Conservation (phyloP, 2,329 filamentous ascomycete species). For the Botrytis squamosa region DNA sequence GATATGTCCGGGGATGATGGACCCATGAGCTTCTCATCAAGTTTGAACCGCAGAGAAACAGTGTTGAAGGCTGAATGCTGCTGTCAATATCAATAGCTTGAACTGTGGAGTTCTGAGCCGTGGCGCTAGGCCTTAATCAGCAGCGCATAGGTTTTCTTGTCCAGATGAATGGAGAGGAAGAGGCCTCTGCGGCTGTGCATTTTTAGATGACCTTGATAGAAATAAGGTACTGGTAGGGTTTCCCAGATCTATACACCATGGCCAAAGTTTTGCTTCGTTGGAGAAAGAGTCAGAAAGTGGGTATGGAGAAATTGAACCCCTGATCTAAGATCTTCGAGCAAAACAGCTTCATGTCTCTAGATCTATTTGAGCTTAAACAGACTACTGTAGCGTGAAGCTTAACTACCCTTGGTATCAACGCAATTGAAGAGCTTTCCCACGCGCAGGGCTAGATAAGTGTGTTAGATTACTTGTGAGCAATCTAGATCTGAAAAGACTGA, state of each 20-base stretch:
- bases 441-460: background rate
- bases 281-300: background rate
- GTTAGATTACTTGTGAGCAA: background rate
- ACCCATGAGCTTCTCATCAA: background rate
- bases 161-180: background rate
- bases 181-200: background rate
- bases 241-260: background rate
- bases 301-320: background rate
- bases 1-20: background rate
- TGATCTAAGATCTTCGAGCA: background rate
- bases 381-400: background rate
- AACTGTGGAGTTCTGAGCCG: background rate
- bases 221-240: background rate
- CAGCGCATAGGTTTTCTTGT: background rate
- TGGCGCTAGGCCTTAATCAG: background rate
- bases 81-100: background rate
- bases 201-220: background rate
- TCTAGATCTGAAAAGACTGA: background rate
- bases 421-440: background rate
- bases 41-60: background rate
- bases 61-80: slow-evolving; percentile 4
- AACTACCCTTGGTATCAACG: background rate
- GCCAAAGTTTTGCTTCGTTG: background rate
- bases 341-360: background rate
- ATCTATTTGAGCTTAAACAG: background rate